These are phyloP conservation scores for Babjeviella inositovora DNA, from an alignment of 805 yeast species.

Conservation along the genomic window DNA sequence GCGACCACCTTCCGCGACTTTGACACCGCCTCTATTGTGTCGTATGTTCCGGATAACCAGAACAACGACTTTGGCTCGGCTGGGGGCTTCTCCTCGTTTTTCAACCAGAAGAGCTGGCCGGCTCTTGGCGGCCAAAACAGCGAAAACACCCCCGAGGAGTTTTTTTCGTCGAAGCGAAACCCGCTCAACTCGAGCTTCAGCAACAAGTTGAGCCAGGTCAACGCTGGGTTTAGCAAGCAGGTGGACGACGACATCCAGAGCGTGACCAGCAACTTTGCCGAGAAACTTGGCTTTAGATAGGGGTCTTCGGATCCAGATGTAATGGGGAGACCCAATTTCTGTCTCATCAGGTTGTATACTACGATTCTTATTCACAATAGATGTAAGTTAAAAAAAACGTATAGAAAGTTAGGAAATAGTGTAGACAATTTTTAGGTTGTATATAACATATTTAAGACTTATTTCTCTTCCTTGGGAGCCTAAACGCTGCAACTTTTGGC, in stretches of 20 bases:
- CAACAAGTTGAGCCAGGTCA: constrained; percentile 8
- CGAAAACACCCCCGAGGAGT: constrained; percentile 1
- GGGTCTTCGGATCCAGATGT: no score
- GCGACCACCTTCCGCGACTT: constrained; percentile 9
- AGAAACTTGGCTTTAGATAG: constrained; percentile 10
- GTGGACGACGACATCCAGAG: constrained; percentile 17
- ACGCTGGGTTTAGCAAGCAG: constrained; percentile 4
- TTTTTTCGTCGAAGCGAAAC: constrained; percentile 1
- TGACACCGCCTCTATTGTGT: constrained; percentile 19
- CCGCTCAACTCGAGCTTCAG: constrained; percentile 11
- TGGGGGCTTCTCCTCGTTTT: constrained; percentile 6
- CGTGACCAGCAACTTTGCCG: constrained; percentile 20
- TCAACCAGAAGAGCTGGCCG: constrained; percentile 6
- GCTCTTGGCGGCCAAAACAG: constrained; percentile 1
- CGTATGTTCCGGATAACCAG: constrained; percentile 13
- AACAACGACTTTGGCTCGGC: constrained; percentile 3
- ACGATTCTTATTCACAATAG: no score
- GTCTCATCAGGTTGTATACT: no score
- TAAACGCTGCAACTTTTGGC: no score
- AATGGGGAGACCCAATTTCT: no score
- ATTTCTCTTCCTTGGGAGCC: no score
- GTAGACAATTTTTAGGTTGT: no score
- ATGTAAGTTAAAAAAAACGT: no score
- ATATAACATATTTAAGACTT: no score
- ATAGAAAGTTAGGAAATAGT: no score